Evolutionary conservation across 306 rosid genomes (phyloP).

Genomic region (Phaseolus lunatus): DNA sequence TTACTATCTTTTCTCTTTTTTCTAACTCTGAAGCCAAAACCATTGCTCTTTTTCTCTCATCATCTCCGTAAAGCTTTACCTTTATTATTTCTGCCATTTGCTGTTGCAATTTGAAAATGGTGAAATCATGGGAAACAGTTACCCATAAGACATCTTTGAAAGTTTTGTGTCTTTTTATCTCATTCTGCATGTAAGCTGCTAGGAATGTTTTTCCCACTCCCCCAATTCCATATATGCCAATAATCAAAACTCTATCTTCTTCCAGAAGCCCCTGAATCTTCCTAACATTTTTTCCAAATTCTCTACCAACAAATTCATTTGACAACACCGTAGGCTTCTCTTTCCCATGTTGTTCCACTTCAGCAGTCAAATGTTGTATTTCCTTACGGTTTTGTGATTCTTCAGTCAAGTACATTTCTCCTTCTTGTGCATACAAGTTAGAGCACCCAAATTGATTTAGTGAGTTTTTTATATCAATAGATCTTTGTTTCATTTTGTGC

Average conservation of each 20-base stretch:
- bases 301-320: background rate
- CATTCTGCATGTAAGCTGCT: conserved; percentile 27
- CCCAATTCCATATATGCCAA: conserved; percentile 50
- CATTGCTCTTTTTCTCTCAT: conserved; percentile 13
- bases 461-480: background rate
- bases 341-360: fast-evolving
- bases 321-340: background rate
- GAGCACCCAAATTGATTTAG: background rate
- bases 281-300: background rate
- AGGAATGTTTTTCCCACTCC: conserved; percentile 56
- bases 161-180: background rate
- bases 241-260: background rate
- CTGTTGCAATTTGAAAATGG: conserved; percentile 29
- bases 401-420: too few relatives aligned
- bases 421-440: too few relatives aligned
- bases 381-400: too few relatives aligned
- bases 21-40: conserved; percentile 8
- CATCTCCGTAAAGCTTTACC: conserved; percentile 17
- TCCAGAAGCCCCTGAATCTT: background rate
- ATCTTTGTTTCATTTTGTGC: background rate
- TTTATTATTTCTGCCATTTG: conserved; percentile 10
- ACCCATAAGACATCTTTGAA: background rate
- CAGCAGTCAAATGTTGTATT: background rate
- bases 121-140: conserved; percentile 39
- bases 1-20: background rate